phyloP scores from a whole-genome alignment of 2,329 filamentous ascomycete species.

The Pseudopithomyces chartarum region DNA sequence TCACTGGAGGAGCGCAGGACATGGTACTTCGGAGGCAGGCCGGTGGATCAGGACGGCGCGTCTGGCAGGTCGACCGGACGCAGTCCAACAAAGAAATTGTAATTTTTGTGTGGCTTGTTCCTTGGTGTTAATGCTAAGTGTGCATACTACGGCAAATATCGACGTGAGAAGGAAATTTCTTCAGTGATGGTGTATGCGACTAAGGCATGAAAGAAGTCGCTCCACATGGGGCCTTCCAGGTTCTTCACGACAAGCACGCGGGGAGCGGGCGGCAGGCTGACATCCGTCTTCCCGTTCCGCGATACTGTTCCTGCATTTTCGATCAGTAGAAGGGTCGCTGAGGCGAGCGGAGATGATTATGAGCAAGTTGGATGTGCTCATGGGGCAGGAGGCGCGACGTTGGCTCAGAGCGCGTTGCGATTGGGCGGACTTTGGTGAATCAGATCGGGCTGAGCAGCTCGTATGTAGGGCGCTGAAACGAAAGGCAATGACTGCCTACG shows the following conservation, averaged over 20 bases:
- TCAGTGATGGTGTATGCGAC: neutral
- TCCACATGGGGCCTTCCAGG: neutral
- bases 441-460: neutral
- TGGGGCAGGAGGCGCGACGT: neutral
- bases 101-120: neutral
- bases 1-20: neutral
- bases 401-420: neutral
- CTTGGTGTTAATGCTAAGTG: neutral
- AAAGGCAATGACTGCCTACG: neutral
- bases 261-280: neutral
- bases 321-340: neutral
- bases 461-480: neutral
- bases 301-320: neutral
- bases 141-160: neutral
- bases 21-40: constrained; percentile 1
- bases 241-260: neutral
- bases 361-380: neutral
- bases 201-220: neutral
- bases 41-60: neutral
- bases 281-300: neutral
- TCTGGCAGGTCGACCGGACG: neutral
- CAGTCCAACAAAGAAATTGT: neutral
- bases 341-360: neutral
- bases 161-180: neutral
- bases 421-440: constrained; percentile 1